These are phyloP conservation scores for Laetiporus sulphureus DNA, from an alignment of 1,284 basidiomycete species.

Conservation along the genomic window DNA sequence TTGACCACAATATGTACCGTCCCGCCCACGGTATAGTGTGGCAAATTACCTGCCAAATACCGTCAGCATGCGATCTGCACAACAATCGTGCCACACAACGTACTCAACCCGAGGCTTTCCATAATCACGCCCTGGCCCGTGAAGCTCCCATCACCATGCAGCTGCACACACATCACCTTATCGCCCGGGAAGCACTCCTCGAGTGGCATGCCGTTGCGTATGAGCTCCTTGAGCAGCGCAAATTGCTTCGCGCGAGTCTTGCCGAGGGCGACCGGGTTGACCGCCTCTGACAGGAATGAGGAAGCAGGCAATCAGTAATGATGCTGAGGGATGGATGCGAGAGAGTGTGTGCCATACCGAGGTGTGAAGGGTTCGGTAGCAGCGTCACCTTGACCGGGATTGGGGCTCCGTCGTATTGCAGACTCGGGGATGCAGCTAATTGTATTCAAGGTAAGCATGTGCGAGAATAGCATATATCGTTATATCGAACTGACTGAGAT, in stretches of 20 bases:
- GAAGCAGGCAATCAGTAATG: slow-evolving; percentile 1
- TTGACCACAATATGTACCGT: slow-evolving; percentile 90
- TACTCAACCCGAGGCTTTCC: slow-evolving; percentile 78
- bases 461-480: neutral
- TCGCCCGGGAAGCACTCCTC: slow-evolving; percentile 77
- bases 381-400: slow-evolving; percentile 67
- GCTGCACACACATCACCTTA: slow-evolving; percentile 79
- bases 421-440: slow-evolving; percentile 52
- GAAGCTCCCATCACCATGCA: slow-evolving; percentile 89
- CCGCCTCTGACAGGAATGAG: slow-evolving; percentile 52
- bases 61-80: neutral
- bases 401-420: slow-evolving; percentile 45
- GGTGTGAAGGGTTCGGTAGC: slow-evolving; percentile 83
- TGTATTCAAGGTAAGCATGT: slow-evolving; percentile 1
- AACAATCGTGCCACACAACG: slow-evolving; percentile 24
- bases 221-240: slow-evolving; percentile 59
- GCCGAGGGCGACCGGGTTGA: slow-evolving; percentile 80
- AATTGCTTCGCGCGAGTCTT: slow-evolving; percentile 92
- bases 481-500: slow-evolving; percentile 47
- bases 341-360: too few relatives aligned
- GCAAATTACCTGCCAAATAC: slow-evolving; percentile 57
- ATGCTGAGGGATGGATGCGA: too few relatives aligned
- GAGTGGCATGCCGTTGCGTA: slow-evolving; percentile 28
- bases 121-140: slow-evolving; percentile 88
- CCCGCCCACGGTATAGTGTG: slow-evolving; percentile 86